Base-by-base conservation (phyloP, 345 rosid genomes). In the Triadica sebifera region DNA sequence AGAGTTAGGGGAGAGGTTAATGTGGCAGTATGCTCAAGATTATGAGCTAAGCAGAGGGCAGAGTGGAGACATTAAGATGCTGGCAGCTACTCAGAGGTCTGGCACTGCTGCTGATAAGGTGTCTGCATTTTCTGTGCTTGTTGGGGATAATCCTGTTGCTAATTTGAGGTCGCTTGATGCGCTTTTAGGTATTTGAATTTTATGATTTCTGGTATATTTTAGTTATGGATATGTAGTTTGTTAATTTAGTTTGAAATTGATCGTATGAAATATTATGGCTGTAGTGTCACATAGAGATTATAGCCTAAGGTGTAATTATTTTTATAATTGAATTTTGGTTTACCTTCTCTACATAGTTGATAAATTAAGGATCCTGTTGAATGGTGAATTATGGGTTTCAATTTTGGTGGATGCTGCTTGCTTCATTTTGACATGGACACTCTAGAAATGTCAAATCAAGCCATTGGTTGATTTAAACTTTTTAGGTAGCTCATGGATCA, bases 91-190 rank as follows among this genome's bases (percentile, higher is more conserved):
- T 3, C 98, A 93, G 78, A 87, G 94, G 85, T 89, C 99, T 5
- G 98, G 99, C 65, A 95, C 99, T 16, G 97, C 89, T 3, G 85
- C 96, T 62, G 99, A 95, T 84, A 93, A 91, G 79, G 94, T 95
- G 57, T 88, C 98, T 24, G 96, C 98, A 0, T 95, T 91, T 82
- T 88, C 96, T 38, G 88, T 91, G 41, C 84, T 91, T 84, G 86
- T 93, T 34, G 99, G 93, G 47, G 97, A 93, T 83, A 95, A 95
- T 67, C 92, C 98, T 0, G 74, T 95, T 38, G 98, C 98, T 52
- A 95, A 93, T 81, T 79, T 95, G 89, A 84, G 89, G 79, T 89
- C 99, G 12, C 96, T 95, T 70, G 99, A 91, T 84, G 97, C 91
- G 1, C 89, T 95, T 53, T 74, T 95, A 78, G 98, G 99, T 93